Evolutionary conservation across 1,139 yeast species (phyloP).

Genomic region (Pichia cactophila): DNA sequence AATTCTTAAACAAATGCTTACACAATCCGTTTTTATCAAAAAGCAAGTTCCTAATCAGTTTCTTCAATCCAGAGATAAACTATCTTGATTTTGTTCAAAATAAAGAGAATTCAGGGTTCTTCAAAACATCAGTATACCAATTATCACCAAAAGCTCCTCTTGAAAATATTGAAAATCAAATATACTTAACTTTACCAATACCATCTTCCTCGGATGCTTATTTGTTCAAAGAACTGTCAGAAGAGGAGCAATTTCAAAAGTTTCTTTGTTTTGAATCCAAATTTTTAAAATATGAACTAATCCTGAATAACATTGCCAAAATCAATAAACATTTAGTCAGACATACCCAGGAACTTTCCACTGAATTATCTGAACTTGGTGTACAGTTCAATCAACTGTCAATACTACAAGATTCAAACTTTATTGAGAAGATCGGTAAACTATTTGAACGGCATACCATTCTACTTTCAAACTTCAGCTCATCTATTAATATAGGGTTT

Average conservation of each 20-base stretch:
- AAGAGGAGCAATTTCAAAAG: slow-evolving; percentile 26
- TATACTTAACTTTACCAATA: slow-evolving; percentile 27
- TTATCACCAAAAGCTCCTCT: slow-evolving; percentile 26
- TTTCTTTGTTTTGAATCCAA: slow-evolving; percentile 39
- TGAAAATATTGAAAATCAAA: slow-evolving; percentile 24
- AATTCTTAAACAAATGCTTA: slow-evolving; percentile 72
- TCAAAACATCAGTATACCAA: slow-evolving; percentile 24
- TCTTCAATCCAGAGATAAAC: slow-evolving; percentile 76
- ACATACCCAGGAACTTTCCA: slow-evolving; percentile 54
- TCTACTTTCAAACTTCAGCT: slow-evolving; percentile 60
- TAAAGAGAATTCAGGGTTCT: slow-evolving; percentile 19
- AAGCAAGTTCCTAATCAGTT: slow-evolving; percentile 62
- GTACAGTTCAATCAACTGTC: slow-evolving; percentile 68
- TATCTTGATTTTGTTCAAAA: slow-evolving; percentile 41
- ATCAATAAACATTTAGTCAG: slow-evolving; percentile 59
- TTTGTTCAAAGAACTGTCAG: slow-evolving; percentile 22
- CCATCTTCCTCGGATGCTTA: slow-evolving; percentile 22
- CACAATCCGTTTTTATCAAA: slow-evolving; percentile 47
- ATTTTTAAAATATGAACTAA: slow-evolving; percentile 49
- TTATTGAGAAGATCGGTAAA: slow-evolving; percentile 71
- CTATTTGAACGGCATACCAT: slow-evolving; percentile 68
- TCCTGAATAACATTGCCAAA: slow-evolving; percentile 54
- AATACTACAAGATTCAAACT: slow-evolving; percentile 45
- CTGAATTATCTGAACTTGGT: slow-evolving; percentile 65
- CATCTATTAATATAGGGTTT: slow-evolving; percentile 61